Conservation (phyloP, 768 basidiomycete genomes). For the Leccinellum rugosiceps region DNA sequence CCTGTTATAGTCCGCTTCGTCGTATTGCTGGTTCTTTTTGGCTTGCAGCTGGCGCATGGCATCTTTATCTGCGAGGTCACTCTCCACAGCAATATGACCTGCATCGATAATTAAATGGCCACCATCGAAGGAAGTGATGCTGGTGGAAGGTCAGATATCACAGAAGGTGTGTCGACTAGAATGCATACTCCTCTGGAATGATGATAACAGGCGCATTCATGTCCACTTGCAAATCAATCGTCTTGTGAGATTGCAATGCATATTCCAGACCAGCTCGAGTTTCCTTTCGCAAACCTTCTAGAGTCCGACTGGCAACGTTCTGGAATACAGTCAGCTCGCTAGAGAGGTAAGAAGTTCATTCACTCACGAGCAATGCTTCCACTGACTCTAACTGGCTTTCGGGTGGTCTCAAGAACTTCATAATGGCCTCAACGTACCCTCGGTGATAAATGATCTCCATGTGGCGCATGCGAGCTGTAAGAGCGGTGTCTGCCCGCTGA, state of each 20-base stretch:
- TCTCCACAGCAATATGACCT: slow-evolving; percentile 92
- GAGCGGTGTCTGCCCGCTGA: slow-evolving; percentile 84
- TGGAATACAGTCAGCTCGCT: slow-evolving; percentile 28
- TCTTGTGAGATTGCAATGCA: slow-evolving; percentile 91
- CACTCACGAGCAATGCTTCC: slow-evolving; percentile 78
- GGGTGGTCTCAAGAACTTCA: slow-evolving; percentile 90
- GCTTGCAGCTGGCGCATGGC: slow-evolving; percentile 72
- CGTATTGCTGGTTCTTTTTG: slow-evolving; percentile 83
- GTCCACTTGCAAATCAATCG: slow-evolving; percentile 93
- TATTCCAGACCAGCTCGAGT: slow-evolving; percentile 92
- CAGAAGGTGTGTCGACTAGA: slow-evolving; percentile 14
- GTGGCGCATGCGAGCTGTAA: slow-evolving; percentile 87
- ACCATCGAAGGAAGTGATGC: slow-evolving; percentile 72
- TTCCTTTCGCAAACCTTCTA: slow-evolving; percentile 91
- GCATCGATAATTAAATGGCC: slow-evolving; percentile 92
- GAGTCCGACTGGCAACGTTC: slow-evolving; percentile 89
- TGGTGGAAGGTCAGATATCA: slow-evolving; percentile 31
- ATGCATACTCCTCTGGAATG: slow-evolving; percentile 81
- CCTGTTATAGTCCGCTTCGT: slow-evolving; percentile 74
- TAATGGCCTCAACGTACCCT: slow-evolving; percentile 90
- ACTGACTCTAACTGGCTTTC: slow-evolving; percentile 94
- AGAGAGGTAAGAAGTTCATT: background rate
- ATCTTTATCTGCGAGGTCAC: slow-evolving; percentile 82
- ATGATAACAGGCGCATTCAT: slow-evolving; percentile 97
- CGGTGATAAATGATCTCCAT: slow-evolving; percentile 97